Evolutionary conservation across 805 yeast species (phyloP).

Genomic region (Myxozyma nipponensis): DNA sequence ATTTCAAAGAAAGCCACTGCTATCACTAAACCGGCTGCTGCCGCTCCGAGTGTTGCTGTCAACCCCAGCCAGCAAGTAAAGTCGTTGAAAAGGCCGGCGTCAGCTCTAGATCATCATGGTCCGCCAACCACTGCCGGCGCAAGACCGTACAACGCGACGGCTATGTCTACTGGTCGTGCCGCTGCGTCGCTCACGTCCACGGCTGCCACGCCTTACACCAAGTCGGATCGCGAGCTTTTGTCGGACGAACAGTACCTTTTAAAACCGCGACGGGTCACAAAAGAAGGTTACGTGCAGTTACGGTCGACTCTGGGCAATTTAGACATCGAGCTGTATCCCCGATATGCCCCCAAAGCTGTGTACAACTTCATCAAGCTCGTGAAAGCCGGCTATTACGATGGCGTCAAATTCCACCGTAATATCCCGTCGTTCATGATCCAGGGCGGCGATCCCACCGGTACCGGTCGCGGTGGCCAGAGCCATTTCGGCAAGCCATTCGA

Average conservation of each 20-base stretch:
- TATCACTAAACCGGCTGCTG: neutral
- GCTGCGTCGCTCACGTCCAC: slow-evolving; percentile 37
- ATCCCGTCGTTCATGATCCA: slow-evolving; percentile 38
- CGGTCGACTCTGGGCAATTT: slow-evolving; percentile 38
- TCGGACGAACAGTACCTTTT: slow-evolving; percentile 33
- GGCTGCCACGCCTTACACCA: slow-evolving; percentile 32
- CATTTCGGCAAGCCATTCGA: slow-evolving; percentile 32
- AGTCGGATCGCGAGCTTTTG: slow-evolving; percentile 27
- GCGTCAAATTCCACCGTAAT: slow-evolving; percentile 35
- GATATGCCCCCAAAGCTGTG: slow-evolving; percentile 53
- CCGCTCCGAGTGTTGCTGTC: neutral
- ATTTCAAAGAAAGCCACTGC: neutral
- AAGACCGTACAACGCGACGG: slow-evolving; percentile 20
- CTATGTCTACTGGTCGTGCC: slow-evolving; percentile 31
- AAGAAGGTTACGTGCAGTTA: slow-evolving; percentile 33
- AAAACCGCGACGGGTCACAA: slow-evolving; percentile 31
- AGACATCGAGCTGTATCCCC: slow-evolving; percentile 62
- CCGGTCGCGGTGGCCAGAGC: slow-evolving; percentile 36
- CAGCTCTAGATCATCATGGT: neutral
- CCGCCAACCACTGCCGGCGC: neutral
- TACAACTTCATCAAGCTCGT: slow-evolving; percentile 49
- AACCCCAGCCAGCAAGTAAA: neutral
- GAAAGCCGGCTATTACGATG: slow-evolving; percentile 38
- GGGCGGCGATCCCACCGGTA: slow-evolving; percentile 39
- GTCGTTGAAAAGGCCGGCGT: neutral